Base-by-base conservation (phyloP, 352 stramenopile species). In the Phytophthora fragariaefolia region DNA sequence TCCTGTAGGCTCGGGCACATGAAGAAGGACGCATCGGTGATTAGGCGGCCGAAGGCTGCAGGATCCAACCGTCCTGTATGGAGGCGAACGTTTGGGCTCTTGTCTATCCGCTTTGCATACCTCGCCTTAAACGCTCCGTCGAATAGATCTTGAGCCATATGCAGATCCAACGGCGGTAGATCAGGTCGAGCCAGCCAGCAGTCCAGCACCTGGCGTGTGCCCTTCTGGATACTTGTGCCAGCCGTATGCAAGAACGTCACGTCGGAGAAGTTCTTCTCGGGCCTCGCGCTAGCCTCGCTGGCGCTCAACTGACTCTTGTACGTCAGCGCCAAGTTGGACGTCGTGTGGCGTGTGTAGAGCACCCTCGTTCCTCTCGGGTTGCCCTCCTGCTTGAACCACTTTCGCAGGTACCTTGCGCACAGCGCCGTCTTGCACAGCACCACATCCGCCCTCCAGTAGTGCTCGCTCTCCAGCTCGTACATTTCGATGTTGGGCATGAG, bases 401-500 rank as follows among this genome's bases (percentile, higher is more conserved):
- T 66, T 6, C 34, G 38, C 10, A 90, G 18, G 26, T 82, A 79
- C 9, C 60, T 51, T 2, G 64, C 63, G 43, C 79, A 90, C 6
- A 86, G 43, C 22, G 52, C 53, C 0, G 82, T 92, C 48, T 87
- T 87, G 53, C 76, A 85, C 12, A 89, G 52, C 28, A 89, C 69
- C 1, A 84, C 67, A 32, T 89, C 78, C 26, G 69, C 71, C 9
- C 66, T 38, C 74, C 71, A 83, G 43, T 79, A 82, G 34, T 85
- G 77, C 17, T 76, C 57, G 18, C 63, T 69, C n/a, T 69, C 54
- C 1, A 87, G 56, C 57, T 89, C 80, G 67, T 81, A 82, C 81
- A 90, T 90, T 59, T 90, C 76, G 26, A 85, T 78, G 47, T 85
- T 85, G 3, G 77, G 74, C 77, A 85, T 85, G 26, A 85, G 50